phyloP scores from a whole-genome alignment of 164 flowering plant species.

The Akebia trifoliata region DNA sequence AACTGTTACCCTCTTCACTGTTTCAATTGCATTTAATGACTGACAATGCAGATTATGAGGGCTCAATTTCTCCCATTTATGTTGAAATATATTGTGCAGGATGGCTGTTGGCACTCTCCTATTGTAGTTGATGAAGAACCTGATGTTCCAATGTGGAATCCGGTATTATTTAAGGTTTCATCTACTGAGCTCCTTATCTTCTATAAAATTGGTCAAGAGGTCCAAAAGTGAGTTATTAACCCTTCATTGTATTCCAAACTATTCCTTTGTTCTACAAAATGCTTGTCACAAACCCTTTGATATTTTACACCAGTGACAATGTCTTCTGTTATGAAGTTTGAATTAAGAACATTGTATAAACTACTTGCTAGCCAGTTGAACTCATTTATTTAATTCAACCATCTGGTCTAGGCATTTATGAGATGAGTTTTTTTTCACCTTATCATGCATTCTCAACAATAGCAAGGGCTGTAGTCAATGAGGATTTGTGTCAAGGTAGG shows the following conservation, averaged over 20 bases:
- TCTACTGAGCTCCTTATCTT: slow-evolving; percentile 72
- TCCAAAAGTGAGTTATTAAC: slow-evolving; percentile 54
- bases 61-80: neutral
- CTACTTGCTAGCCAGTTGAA: no score
- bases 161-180: slow-evolving; percentile 76
- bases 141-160: slow-evolving; percentile 91
- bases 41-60: neutral
- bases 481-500: no score
- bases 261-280: neutral
- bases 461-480: no score
- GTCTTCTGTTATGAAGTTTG: no score
- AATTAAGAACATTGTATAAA: no score
- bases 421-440: no score
- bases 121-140: slow-evolving; percentile 58
- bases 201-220: slow-evolving; percentile 82
- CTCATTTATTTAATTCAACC: no score
- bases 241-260: neutral
- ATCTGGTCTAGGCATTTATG: no score
- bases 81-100: slow-evolving; percentile 35
- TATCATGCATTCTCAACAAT: no score
- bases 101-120: slow-evolving; percentile 74
- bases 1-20: no score
- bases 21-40: neutral
- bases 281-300: no score
- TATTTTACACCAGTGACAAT: no score